A percentile compares a stretch with the other conserved stretches of the same genome.
Evolutionary conservation across 2,329 filamentous ascomycete species (phyloP).

Genomic region (Pseudocercospora crystallina): DNA sequence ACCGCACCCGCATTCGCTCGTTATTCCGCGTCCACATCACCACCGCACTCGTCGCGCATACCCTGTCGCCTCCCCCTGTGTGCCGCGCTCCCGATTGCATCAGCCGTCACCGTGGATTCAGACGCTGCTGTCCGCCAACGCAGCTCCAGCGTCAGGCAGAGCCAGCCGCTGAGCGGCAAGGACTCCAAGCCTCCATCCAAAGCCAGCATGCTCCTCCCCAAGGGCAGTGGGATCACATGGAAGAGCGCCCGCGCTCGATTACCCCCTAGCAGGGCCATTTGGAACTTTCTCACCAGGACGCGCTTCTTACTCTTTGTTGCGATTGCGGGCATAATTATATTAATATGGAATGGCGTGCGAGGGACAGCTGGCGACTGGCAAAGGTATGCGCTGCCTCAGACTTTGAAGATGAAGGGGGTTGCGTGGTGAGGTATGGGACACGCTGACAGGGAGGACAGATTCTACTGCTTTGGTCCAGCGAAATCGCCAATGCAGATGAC

Average conservation of each 20-base stretch:
- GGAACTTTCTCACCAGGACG: slow-evolving; percentile 68
- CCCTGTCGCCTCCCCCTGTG: too few relatives aligned
- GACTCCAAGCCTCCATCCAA: slow-evolving; percentile 17
- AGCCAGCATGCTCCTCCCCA: slow-evolving; percentile 75
- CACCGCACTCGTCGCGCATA: too few relatives aligned
- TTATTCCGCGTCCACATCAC: too few relatives aligned
- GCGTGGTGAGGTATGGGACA: neutral
- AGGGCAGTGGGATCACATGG: slow-evolving; percentile 87
- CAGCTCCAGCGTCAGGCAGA: slow-evolving; percentile 17
- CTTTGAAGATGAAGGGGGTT: neutral
- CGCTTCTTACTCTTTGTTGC: slow-evolving; percentile 74
- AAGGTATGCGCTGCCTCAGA: slow-evolving; percentile 60
- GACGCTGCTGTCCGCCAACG: slow-evolving; percentile 10
- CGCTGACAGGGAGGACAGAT: slow-evolving; percentile 58
- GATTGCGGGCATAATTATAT: slow-evolving; percentile 67
- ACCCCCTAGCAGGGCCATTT: slow-evolving; percentile 69
- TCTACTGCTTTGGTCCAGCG: slow-evolving; percentile 93
- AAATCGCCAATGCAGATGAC: slow-evolving; percentile 97
- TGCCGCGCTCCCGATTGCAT: too few relatives aligned
- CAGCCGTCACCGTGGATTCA: too few relatives aligned
- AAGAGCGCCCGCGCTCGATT: slow-evolving; percentile 80
- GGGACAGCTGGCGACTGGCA: slow-evolving; percentile 83
- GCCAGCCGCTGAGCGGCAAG: slow-evolving; percentile 13
- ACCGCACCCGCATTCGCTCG: too few relatives aligned
- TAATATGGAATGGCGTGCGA: slow-evolving; percentile 86